Conservation (phyloP, 768 basidiomycete genomes). For the Mycena rosella region DNA sequence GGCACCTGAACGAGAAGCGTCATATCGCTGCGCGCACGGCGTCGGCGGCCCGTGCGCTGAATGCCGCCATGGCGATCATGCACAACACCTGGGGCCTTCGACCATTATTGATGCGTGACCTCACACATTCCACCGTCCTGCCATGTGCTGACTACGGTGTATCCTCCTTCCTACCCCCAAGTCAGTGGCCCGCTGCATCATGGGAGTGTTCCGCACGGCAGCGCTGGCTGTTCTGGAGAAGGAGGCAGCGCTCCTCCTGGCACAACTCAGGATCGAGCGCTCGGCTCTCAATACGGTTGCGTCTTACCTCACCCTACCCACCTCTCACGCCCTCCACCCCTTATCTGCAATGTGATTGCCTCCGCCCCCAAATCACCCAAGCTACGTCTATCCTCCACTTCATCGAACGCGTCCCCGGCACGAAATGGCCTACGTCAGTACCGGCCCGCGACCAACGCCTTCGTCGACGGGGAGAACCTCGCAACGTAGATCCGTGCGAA, state of each 20-base stretch:
- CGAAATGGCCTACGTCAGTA: not conserved
- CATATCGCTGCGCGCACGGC: no score
- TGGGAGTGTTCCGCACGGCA: not conserved
- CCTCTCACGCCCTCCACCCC: no score
- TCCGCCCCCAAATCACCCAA: no score
- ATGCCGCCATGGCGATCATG: not conserved
- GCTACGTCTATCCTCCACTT: not conserved
- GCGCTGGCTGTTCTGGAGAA: not conserved
- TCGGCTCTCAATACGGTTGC: no score
- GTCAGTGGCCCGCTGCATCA: conserved; percentile 4
- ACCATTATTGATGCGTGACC: not conserved
- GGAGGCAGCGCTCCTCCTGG: no score
- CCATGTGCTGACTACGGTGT: conserved; percentile 9
- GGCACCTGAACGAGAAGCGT: not conserved
- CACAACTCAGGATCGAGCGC: no score
- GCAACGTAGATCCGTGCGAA: no score
- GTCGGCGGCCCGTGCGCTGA: not conserved
- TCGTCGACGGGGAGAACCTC: not conserved
- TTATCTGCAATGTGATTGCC: no score
- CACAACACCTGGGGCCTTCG: conserved; percentile 2
- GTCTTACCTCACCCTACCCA: no score
- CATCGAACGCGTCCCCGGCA: not conserved
- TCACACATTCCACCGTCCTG: not conserved
- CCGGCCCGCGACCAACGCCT: conserved; percentile 1
- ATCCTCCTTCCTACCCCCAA: not conserved